Base-by-base conservation (phyloP, 768 basidiomycete genomes). In the Cystofilobasidium capitatum region DNA sequence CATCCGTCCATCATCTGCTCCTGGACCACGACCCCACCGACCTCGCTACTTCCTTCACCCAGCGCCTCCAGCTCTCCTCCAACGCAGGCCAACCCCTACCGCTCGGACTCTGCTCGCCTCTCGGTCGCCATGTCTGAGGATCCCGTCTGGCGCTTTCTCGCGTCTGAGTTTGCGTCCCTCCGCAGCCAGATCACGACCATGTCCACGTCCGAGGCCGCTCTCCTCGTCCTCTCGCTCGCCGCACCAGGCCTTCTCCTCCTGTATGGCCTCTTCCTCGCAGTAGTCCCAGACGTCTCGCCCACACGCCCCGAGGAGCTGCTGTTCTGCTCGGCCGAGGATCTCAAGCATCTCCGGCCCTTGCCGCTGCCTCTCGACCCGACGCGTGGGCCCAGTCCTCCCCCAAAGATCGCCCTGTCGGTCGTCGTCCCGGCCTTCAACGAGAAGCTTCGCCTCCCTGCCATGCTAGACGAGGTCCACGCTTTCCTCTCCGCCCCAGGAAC, bases 361-460 rank as follows among this genome's bases (percentile, higher is more conserved):
- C 51, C 51, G 51, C 51, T 16, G 14, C 14, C 51, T 2, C 31
- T 55, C 26, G 31, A 31, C 29, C 51, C 51, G 5, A 17, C 29
- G 2, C 14, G 12, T 3, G 51, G 51, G 2, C 83, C 66, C 1
- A 64, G 67, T 10, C 83, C 0, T 79, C 76, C 81, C 0, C 80
- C 83, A 49, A 79, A 82, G 0, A 81, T 91, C 59, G 86, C 87
- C 73, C 80, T 97, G 45, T 85, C 85, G 35, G 81, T 97, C 72
- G 82, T 96, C 71, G 84, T 96, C 13, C 93, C 93, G 14, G 92
- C 93, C 0, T 97, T 85, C 81, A 96, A 96, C 73, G 93, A 96
- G 77, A 83, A 83, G 6, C 78, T 81, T n/a, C 84, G 93, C 22
- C 80, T 97, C n/a, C 87, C 86, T 0, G 75, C 79, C 54, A 97